Percentiles rank a stretch among this genome's conserved stretches.
Evolutionary conservation across 495 filamentous ascomycete species (phyloP).

Genomic region (Hypoxylon lenormandii): DNA sequence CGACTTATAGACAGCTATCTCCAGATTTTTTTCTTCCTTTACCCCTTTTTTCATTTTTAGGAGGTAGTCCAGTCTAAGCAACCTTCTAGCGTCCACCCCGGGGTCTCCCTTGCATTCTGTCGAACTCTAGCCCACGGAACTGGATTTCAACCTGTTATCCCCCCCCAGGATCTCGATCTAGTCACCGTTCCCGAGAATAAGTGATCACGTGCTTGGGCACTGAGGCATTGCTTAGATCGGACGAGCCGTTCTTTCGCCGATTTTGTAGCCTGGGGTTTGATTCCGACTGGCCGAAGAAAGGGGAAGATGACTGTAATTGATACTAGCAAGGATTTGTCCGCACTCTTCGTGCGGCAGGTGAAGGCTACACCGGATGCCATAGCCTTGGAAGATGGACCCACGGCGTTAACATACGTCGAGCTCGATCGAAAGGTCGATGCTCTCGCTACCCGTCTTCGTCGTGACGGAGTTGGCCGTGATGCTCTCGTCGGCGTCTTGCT

Average conservation of each 20-base stretch:
- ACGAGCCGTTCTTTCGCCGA: not conserved
- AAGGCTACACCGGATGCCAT: conserved; percentile 68
- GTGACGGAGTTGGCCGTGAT: conserved; percentile 69
- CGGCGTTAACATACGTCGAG: conserved; percentile 70
- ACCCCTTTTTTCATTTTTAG: conserved; percentile 19
- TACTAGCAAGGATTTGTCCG: conserved; percentile 70
- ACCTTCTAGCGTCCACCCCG: conserved; percentile 8
- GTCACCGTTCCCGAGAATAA: not conserved
- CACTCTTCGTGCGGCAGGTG: conserved; percentile 70
- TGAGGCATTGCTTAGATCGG: conserved; percentile 14
- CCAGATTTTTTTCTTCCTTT: conserved; percentile 14
- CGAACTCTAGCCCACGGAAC: conserved; percentile 14
- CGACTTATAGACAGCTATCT: conserved; percentile 5
- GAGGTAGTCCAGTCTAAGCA: conserved; percentile 15
- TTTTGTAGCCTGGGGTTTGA: conserved; percentile 6
- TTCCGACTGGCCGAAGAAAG: conserved; percentile 6
- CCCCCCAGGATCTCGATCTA: conserved; percentile 11
- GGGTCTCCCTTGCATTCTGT: conserved; percentile 11
- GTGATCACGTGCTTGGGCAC: conserved; percentile 36
- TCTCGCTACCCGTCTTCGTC: conserved; percentile 66
- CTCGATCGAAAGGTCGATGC: conserved; percentile 68
- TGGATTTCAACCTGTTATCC: conserved; percentile 13
- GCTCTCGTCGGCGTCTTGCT: conserved; percentile 73
- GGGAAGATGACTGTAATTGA: conserved; percentile 68
- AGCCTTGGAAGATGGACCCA: conserved; percentile 70